Evolutionary conservation across 1,139 yeast species (phyloP).

Genomic region (Kodamaea ohmeri): DNA sequence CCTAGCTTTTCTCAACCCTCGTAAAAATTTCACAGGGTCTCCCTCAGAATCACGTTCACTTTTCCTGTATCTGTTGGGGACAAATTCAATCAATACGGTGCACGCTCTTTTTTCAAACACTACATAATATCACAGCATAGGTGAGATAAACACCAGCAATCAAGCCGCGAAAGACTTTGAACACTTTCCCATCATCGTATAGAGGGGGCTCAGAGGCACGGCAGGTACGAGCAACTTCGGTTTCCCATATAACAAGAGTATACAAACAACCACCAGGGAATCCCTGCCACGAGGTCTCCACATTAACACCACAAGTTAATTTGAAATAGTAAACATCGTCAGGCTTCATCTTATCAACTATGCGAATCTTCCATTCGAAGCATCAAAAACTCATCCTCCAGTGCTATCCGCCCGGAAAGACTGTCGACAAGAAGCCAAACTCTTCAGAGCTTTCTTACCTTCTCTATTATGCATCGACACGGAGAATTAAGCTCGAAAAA

Average conservation of each 20-base stretch:
- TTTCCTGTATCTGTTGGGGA: background rate
- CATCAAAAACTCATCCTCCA: conserved; percentile 87
- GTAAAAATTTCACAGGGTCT: background rate
- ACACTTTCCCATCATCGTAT: too few relatives aligned
- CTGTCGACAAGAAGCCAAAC: conserved; percentile 83
- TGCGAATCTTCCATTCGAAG: conserved; percentile 58
- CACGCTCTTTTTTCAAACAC: background rate
- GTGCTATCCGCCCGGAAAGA: conserved; percentile 90
- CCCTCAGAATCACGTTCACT: background rate
- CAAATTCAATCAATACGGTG: background rate
- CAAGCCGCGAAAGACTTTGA: too few relatives aligned
- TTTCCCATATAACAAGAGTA: too few relatives aligned
- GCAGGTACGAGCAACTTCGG: too few relatives aligned
- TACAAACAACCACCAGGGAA: too few relatives aligned
- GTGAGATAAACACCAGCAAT: too few relatives aligned
- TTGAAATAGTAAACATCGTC: background rate
- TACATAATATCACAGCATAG: too few relatives aligned
- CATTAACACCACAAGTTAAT: too few relatives aligned
- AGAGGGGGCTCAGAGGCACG: too few relatives aligned
- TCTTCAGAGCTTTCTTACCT: conserved; percentile 87
- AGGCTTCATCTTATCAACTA: conserved; percentile 5
- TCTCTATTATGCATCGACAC: conserved; percentile 86
- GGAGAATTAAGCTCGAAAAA: conserved; percentile 84
- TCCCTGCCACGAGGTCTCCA: too few relatives aligned
- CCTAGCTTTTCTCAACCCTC: background rate